Conservation (phyloP, 306 rosid genomes). For the Lathyrus sativus region DNA sequence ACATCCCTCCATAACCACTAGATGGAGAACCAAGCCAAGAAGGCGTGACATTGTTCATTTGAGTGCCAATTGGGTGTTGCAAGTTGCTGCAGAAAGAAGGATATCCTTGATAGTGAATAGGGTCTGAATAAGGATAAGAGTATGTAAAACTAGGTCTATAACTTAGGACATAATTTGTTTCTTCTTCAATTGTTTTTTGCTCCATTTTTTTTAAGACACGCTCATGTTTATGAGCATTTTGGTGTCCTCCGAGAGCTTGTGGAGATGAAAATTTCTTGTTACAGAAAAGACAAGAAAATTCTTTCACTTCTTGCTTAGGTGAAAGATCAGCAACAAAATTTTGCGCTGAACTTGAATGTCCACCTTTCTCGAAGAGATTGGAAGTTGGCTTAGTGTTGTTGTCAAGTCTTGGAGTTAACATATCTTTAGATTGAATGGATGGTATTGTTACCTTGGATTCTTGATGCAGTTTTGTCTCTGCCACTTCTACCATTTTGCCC, state of each 20-base stretch:
- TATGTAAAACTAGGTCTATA: too few species aligned
- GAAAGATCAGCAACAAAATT: neutral
- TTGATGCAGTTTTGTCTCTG: neutral
- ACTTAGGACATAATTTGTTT: too few species aligned
- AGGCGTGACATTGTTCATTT: neutral
- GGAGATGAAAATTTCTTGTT: too few species aligned
- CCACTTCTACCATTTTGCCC: neutral
- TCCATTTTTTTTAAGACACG: too few species aligned
- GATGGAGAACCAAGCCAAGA: neutral
- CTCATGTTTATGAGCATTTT: too few species aligned
- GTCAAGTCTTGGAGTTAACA: neutral
- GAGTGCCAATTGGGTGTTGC: neutral
- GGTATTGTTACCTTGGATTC: neutral
- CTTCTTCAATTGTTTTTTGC: too few species aligned
- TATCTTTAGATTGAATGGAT: neutral
- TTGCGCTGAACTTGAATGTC: neutral
- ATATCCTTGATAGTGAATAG: too few species aligned
- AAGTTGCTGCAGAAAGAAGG: too few species aligned
- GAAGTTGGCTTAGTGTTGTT: neutral
- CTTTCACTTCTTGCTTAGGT: neutral
- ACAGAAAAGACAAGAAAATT: conserved; percentile 9
- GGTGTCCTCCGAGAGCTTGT: too few species aligned
- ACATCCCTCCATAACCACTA: neutral
- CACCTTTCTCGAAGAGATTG: neutral
- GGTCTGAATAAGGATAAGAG: too few species aligned